Conservation (phyloP, 306 rosid genomes). For the Cotoneaster glaucophyllus region DNA sequence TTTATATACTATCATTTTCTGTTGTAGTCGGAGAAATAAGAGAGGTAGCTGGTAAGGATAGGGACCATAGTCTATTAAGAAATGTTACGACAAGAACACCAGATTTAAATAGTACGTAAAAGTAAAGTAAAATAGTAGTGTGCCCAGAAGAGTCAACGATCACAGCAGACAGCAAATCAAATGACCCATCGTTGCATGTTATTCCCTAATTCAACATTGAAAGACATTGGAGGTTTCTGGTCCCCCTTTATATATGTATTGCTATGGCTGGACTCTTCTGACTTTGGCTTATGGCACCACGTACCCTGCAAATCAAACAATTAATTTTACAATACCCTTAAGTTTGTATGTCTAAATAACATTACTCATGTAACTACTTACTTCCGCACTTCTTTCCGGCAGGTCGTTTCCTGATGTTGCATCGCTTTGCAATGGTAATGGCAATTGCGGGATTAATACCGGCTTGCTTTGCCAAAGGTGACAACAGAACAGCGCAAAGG, state of each 20-base stretch:
- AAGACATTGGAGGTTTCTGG: not conserved
- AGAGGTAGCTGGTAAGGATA: not conserved
- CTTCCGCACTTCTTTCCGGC: conserved; percentile 89
- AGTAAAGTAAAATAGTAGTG: not conserved
- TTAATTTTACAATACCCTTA: not conserved
- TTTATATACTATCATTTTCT: not conserved
- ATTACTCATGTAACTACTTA: conserved; percentile 23
- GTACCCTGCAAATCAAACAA: conserved; percentile 22
- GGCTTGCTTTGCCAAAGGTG: conserved; percentile 75
- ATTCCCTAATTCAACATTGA: not conserved
- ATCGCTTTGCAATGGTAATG: conserved; percentile 71
- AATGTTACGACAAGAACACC: not conserved
- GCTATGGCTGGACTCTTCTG: not conserved
- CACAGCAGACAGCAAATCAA: not conserved
- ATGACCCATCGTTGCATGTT: not conserved
- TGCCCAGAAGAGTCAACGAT: not conserved
- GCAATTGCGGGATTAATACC: conserved; percentile 70
- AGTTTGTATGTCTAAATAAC: too few relatives aligned
- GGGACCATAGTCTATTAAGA: not conserved
- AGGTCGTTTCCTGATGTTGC: conserved; percentile 76
- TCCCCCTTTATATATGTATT: not conserved
- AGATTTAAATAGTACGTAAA: not conserved
- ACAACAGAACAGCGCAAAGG: conserved; percentile 71
- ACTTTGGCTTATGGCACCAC: conserved; percentile 26
- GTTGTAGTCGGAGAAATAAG: not conserved